Base-by-base conservation (phyloP, 371 early-diverging fungal genomes). In the Dichotomocladium elegans region DNA sequence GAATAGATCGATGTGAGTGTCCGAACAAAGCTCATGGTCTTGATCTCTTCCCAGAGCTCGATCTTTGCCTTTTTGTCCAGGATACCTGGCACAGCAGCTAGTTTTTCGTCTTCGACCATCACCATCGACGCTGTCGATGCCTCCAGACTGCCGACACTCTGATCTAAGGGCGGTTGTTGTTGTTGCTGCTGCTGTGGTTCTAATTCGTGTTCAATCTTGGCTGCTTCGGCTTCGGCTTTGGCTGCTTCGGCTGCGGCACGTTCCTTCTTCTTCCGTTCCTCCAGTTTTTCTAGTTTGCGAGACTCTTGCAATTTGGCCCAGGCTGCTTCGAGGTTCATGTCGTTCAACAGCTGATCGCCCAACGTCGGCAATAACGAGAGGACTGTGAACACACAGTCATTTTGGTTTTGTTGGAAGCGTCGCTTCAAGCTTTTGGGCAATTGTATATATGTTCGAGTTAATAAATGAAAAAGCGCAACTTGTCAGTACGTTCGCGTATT, bases 391-490 rank as follows among this genome's bases (percentile, higher is more conserved):
- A 84, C 74, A 64, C 94, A 93, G 68, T 96, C 96, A 50, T 86
- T 84, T 64, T 90, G 92, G 68, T 93, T 93, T 71, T 93, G 91
- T 55, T 93, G 91, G 60, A 94, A 95, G n/a, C 95, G 88, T 35
- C 90, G 80, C 53, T 86, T 86, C 45, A 93, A 73, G 57, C 90
- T 92, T 63, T 27, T 31, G 4, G 15, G 12, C n/a, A n/a, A n/a
- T n/a, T n/a, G n/a, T n/a, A n/a, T n/a, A n/a, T n/a, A n/a, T n/a
- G n/a, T n/a, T n/a, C n/a, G n/a, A n/a, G n/a, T n/a, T n/a, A n/a
- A n/a, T n/a, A n/a, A n/a, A n/a, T n/a, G n/a, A n/a, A n/a, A n/a
- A n/a, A n/a, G n/a, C n/a, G n/a, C n/a, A n/a, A n/a, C n/a, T n/a
- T n/a, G n/a, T n/a, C n/a, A n/a, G n/a, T n/a, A n/a, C n/a, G n/a